Percentiles rank a stretch among this genome's conserved stretches.
Conservation (phyloP, 164 flowering plant species). For the Houttuynia cordata region DNA sequence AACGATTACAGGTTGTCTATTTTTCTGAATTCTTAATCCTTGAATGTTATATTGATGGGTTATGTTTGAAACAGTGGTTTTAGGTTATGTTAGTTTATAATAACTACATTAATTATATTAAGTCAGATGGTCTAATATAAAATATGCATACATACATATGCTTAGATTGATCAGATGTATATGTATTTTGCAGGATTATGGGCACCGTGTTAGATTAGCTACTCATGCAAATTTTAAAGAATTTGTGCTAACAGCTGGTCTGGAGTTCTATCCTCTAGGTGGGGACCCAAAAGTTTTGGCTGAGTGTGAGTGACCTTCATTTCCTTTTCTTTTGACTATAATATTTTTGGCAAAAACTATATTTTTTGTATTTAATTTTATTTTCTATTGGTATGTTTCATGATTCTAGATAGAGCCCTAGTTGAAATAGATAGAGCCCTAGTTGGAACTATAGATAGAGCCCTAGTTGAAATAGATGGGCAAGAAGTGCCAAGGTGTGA, state of each 20-base stretch:
- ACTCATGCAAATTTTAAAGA: conserved; percentile 97
- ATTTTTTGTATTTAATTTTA: background rate
- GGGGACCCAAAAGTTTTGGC: conserved; percentile 99
- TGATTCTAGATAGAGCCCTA: no score
- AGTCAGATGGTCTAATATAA: no score
- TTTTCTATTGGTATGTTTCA: background rate
- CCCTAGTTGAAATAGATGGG: no score
- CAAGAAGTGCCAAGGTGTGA: no score
- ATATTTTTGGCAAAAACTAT: no score
- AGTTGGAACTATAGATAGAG: no score
- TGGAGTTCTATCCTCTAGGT: conserved; percentile 94
- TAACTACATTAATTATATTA: no score
- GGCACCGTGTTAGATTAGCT: conserved; percentile 96
- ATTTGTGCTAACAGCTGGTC: conserved; percentile 89
- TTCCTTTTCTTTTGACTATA: no score
- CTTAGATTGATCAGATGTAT: background rate
- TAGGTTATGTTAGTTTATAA: no score
- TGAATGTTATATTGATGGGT: background rate
- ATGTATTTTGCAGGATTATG: conserved; percentile 65
- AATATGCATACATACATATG: no score
- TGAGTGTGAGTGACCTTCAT: conserved; percentile 64
- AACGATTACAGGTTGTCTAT: conserved; percentile 64
- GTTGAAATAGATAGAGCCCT: no score
- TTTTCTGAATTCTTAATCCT: background rate
- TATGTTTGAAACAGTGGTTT: no score